Base-by-base conservation (phyloP, 2,329 filamentous ascomycete genomes). In the Pseudofabraea citricarpa region DNA sequence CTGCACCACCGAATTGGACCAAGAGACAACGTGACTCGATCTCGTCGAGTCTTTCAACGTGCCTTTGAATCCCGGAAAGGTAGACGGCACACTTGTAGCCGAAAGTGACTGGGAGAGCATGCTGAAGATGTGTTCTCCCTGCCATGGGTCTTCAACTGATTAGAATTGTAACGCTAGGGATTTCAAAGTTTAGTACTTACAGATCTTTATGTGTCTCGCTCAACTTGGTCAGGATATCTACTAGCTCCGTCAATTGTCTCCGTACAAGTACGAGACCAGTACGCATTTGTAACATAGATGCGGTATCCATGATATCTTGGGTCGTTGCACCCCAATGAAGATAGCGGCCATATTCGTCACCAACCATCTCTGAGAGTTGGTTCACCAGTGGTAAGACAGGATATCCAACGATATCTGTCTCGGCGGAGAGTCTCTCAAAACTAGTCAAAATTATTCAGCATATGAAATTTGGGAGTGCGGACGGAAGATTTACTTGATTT, bases 321-420 rank as follows among this genome's bases (percentile, higher is more conserved):
- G 75, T 79, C 0, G 75, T 79, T 2, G 75, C 74, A 6, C 75
- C 75, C 74, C 75, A 78, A 54, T 79, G 75, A 9, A 79, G 68
- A 51, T 75, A 78, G 45, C 67, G 64, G n/a, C 57, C 64, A 5
- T 60, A 50, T 21, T 61, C 57, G 12, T 53, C 55, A 32, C 49
- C 51, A 46, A 46, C 58, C 61, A 55, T 61, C 24, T 46, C 58
- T 2, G 66, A 66, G 19, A 77, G 56, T 45, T 77, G 74, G 26
- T 67, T 63, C 2, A 76, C 69, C 9, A 77, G 52, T 1, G 72
- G 71, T 0, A 77, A 61, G 7, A 77, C 72, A 0, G 74, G 74
- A 41, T 77, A 77, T 1, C 74, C 73, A 0, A 77, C 73, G 35
- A 74, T 73, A 37, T 77, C 73, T 0, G 73, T 75, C 37, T 56